Conservation (phyloP, 2,329 filamentous ascomycete genomes). For the Phyllosticta capitalensis region DNA sequence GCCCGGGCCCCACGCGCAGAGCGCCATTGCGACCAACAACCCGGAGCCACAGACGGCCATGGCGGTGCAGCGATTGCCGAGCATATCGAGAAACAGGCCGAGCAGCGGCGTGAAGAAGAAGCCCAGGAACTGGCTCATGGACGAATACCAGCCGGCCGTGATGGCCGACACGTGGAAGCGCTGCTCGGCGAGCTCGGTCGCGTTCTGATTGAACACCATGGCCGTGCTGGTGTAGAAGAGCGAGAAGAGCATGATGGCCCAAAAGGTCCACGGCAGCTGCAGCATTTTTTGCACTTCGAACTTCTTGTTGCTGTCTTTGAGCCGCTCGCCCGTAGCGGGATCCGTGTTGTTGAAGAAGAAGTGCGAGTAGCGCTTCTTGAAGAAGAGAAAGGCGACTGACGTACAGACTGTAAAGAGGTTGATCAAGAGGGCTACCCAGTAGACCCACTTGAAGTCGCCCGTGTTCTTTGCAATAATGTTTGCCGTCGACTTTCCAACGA, state of each 20-base stretch:
- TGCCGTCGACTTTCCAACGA: slow-evolving; percentile 51
- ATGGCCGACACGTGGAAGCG: slow-evolving; percentile 46
- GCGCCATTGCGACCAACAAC: slow-evolving; percentile 44
- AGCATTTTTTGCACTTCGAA: slow-evolving; percentile 49
- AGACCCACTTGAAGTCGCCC: slow-evolving; percentile 53
- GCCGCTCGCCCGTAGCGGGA: slow-evolving; percentile 47
- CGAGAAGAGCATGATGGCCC: slow-evolving; percentile 46
- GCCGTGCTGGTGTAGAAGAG: slow-evolving; percentile 51
- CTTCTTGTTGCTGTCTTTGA: slow-evolving; percentile 38
- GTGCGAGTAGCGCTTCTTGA: slow-evolving; percentile 39
- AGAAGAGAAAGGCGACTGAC: slow-evolving; percentile 46
- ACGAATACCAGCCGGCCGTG: slow-evolving; percentile 52
- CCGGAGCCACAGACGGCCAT: slow-evolving; percentile 39
- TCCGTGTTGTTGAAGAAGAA: slow-evolving; percentile 33
- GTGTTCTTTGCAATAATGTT: slow-evolving; percentile 50
- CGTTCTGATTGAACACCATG: slow-evolving; percentile 46
- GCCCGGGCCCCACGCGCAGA: slow-evolving; percentile 44
- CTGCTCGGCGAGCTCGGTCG: slow-evolving; percentile 52
- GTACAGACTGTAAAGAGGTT: slow-evolving; percentile 52
- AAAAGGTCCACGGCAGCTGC: slow-evolving; percentile 51
- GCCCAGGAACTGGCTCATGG: slow-evolving; percentile 45
- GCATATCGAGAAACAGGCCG: slow-evolving; percentile 47
- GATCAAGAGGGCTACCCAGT: slow-evolving; percentile 54
- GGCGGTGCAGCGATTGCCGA: slow-evolving; percentile 43
- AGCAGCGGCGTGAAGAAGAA: slow-evolving; percentile 51